phyloP scores from a whole-genome alignment of 495 filamentous ascomycete species.

The Aspergillus saccharolyticus region DNA sequence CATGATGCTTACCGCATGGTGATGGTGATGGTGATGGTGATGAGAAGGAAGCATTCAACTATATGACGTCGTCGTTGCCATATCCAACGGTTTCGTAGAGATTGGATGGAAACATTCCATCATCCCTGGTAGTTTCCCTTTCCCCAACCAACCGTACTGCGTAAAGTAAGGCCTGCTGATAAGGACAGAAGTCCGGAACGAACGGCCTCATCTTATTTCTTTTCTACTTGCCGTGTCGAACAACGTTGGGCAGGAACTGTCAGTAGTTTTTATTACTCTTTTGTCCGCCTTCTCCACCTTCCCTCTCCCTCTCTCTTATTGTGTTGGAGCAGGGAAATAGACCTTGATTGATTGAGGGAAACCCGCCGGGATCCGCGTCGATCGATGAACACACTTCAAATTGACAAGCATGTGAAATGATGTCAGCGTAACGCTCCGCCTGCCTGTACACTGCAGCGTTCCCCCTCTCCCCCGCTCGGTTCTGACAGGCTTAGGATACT shows the following conservation, averaged over 20 bases:
- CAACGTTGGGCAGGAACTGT: neutral
- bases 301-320: neutral
- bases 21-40: no score
- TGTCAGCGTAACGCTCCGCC: constrained; percentile 8
- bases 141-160: no score
- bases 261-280: neutral
- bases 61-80: constrained; percentile 10
- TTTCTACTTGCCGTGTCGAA: neutral
- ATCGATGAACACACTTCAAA: neutral
- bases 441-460: no score
- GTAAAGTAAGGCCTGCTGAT: neutral
- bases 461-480: neutral
- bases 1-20: neutral
- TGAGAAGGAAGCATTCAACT: neutral
- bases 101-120: neutral
- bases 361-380: neutral
- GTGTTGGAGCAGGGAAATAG: neutral
- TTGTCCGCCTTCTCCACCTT: neutral
- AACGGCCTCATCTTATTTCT: neutral
- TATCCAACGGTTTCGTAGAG: neutral
- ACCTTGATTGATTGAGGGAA: neutral
- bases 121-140: neutral
- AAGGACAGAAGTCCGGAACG: neutral
- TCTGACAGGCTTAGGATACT: neutral
- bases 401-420: constrained; percentile 11